Percentiles rank a stretch among this genome's conserved stretches.
phyloP scores from a whole-genome alignment of 2,329 filamentous ascomycete genomes.

The Fusarium metavorans region DNA sequence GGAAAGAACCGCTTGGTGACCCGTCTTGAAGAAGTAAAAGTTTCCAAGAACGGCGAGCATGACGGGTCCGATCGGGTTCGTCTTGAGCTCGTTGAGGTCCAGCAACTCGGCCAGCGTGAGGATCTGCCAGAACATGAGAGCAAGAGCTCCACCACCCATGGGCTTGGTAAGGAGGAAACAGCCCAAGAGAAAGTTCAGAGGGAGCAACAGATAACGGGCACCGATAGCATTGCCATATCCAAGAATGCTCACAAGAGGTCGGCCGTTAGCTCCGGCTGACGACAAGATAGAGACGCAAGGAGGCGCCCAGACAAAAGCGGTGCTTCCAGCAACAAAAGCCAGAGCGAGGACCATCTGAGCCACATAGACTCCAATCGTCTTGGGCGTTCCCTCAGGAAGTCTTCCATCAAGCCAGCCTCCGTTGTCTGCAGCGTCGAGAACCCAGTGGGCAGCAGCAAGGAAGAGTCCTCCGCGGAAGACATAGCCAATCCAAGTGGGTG shows the following conservation, averaged over 20 bases:
- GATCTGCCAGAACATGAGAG: conserved; percentile 87
- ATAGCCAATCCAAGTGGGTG: conserved; percentile 85
- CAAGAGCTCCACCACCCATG: conserved; percentile 89
- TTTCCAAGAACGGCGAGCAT: conserved; percentile 89
- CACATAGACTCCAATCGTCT: conserved; percentile 79
- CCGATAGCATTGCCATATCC: conserved; percentile 96
- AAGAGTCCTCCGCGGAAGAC: conserved; percentile 82
- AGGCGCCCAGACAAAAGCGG: conserved; percentile 86
- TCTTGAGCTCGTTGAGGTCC: conserved; percentile 70
- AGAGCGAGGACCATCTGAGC: conserved; percentile 85
- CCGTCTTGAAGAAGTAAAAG: conserved; percentile 98
- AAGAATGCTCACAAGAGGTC: conserved; percentile 78
- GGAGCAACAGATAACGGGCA: conserved; percentile 86
- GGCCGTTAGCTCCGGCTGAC: conserved; percentile 56
- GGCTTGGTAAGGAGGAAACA: conserved; percentile 90
- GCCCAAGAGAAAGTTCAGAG: conserved; percentile 81
- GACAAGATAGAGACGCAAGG: conserved; percentile 82
- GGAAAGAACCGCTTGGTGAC: conserved; percentile 88
- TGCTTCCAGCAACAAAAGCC: conserved; percentile 84
- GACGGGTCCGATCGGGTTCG: conserved; percentile 83
- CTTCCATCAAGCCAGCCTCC: conserved; percentile 77
- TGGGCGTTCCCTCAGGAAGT: conserved; percentile 71
- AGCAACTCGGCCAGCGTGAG: conserved; percentile 79
- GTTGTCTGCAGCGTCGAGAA: conserved; percentile 89
- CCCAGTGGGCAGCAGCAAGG: conserved; percentile 86